Evolutionary conservation across 2,329 filamentous ascomycete genomes (phyloP), one percentile per base, ranked within the genome.

Genomic region (Fusarium sp.): DNA sequence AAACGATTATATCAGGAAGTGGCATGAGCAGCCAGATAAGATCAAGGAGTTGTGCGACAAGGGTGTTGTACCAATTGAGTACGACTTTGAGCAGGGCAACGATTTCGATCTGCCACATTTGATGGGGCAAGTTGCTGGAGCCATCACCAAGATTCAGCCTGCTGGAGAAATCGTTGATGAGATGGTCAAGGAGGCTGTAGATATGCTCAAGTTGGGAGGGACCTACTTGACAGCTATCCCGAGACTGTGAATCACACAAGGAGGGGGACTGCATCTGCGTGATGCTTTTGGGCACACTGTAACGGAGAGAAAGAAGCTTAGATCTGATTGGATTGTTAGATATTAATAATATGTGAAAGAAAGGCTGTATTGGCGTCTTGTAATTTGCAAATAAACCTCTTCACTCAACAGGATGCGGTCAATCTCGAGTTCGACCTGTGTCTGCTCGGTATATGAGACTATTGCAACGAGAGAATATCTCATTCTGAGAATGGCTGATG

Each of bases 81-180:
- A 94, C 79, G 96, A 98, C 80, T 86, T 98, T 78, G 94, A 97
- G 56, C 88, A 94, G 62, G 93, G 92, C 3, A 92, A 91, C 63
- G 94, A 98, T 45, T 85, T 97, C 18, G 96, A 98, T 79, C 86
- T 93, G 63, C 96, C 96, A 18, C 95, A 96, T 82, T 81, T 98
- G 79, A 98, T 98, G 96, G 96, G 96, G 3, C 94, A 98, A 84
- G 95, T 98, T 14, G 93, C 94, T 2, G 95, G 93, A 4, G 88
- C 91, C 3, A 93, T 98, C 65, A 82, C 85, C 39, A 90, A 92
- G 75, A 90, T 98, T 68, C 91, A 96, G 85, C 94, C 95, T 0
- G 96, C 96, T 0, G 89, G 86, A 53, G 88, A 92, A 73, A 98
- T 98, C 84, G 91, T 98, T n/a, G 89, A 91, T 69, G 94, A 97